Evolutionary conservation across 179 eudicot species (phyloP).

Genomic region (Pouteria campechiana): DNA sequence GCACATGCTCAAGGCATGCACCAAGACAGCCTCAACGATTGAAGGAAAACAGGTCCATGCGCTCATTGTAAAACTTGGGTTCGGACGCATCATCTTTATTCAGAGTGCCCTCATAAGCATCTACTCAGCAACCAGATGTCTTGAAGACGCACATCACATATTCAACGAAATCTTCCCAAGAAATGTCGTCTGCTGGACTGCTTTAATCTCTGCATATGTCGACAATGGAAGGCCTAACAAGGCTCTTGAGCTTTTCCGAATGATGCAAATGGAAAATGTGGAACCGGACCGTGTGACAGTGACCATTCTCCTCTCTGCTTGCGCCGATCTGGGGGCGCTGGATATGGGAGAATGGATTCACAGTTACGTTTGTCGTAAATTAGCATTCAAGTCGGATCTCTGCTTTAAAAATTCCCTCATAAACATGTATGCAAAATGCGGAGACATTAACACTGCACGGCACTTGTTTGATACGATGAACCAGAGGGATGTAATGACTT

Average conservation of each 20-base stretch:
- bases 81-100: slow-evolving; percentile 18
- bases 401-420: slow-evolving; percentile 27
- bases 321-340: slow-evolving; percentile 44
- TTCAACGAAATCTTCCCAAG: slow-evolving; percentile 35
- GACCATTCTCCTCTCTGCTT: slow-evolving; percentile 34
- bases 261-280: slow-evolving; percentile 23
- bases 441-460: slow-evolving; percentile 27
- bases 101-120: slow-evolving; percentile 21
- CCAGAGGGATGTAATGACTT: slow-evolving; percentile 36
- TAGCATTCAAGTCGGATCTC: slow-evolving; percentile 16
- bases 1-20: slow-evolving; percentile 25
- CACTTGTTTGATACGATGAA: slow-evolving; percentile 18
- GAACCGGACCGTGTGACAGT: slow-evolving; percentile 40
- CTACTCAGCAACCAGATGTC: slow-evolving; percentile 18
- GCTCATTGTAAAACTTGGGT: slow-evolving; percentile 16
- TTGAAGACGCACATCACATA: slow-evolving; percentile 19
- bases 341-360: slow-evolving; percentile 39
- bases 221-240: slow-evolving; percentile 20
- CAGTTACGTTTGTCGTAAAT: slow-evolving; percentile 8
- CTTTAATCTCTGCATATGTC: slow-evolving; percentile 32
- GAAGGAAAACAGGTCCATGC: slow-evolving; percentile 22
- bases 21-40: slow-evolving; percentile 5
- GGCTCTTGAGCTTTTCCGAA: slow-evolving; percentile 26
- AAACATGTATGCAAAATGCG: slow-evolving; percentile 52
- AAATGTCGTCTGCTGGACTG: slow-evolving; percentile 44